Evolutionary conservation across 768 basidiomycete genomes (phyloP).

Genomic region (Macrocybe gigantea): DNA sequence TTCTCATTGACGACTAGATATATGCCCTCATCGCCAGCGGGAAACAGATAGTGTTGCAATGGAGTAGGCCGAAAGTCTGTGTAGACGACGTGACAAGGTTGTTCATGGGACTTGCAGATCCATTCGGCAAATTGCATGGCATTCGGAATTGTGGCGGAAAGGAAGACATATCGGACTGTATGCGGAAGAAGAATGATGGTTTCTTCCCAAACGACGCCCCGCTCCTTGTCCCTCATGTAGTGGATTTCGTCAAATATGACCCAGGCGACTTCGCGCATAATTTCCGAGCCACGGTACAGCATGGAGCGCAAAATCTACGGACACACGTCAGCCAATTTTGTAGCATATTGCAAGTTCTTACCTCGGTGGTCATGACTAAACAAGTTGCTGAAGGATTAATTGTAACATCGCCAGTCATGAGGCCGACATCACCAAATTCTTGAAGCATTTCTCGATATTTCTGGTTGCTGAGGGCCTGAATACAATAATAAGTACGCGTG

Average conservation of each 20-base stretch:
- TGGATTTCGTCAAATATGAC: constrained; percentile 99
- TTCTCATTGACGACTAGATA: constrained; percentile 99
- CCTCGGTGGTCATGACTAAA: constrained; percentile 99
- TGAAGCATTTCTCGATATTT: constrained; percentile 98
- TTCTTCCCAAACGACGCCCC: constrained; percentile 99
- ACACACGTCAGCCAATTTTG: neutral
- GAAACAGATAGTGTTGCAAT: constrained; percentile 96
- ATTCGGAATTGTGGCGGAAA: constrained; percentile 98
- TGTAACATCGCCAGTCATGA: constrained; percentile 99
- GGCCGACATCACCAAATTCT: constrained; percentile 95
- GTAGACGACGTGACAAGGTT: constrained; percentile 98
- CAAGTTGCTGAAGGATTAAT: constrained; percentile 97
- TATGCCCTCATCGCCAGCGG: constrained; percentile 93
- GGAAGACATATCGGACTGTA: constrained; percentile 94
- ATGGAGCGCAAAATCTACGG: constrained; percentile 92
- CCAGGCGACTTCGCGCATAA: constrained; percentile 99
- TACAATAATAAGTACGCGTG: constrained; percentile 11
- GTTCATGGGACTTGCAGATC: constrained; percentile 96
- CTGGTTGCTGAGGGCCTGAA: constrained; percentile 94
- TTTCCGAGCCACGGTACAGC: constrained; percentile 97
- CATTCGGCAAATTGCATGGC: constrained; percentile 99
- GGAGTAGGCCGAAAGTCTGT: constrained; percentile 99
- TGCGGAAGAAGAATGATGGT: constrained; percentile 97
- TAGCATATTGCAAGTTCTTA: constrained; percentile 25
- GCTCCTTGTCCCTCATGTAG: constrained; percentile 99